Evolutionary conservation across 352 stramenopile genomes (phyloP), one percentile per base, ranked within the genome.

Genomic region (Globisporangium yorkense): DNA sequence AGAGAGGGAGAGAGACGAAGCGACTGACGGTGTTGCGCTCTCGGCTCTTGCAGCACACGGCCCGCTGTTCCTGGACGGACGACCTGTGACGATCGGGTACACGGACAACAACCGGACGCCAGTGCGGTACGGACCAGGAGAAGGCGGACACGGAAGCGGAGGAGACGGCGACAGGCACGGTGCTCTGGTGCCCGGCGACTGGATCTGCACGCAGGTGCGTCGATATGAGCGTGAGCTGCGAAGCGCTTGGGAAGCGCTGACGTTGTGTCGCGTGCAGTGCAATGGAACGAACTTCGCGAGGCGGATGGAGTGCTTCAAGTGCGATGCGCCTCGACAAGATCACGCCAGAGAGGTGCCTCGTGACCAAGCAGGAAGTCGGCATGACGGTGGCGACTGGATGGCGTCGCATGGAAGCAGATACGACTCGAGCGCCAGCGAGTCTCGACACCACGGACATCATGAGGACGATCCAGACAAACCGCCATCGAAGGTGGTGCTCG

Each of bases 281-380:
- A 66, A 87, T 43, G 67, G 71, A n/a, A 78, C 71, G 13, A 94
- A 92, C 56, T 94, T 92, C 61, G 74, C 73, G 15, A 65, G 79
- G 18, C 69, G 84, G 27, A 66, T 65, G 4, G 65, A 53, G 39
- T 94, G 84, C 51, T 92, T 92, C 63, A 88, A 89, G 62, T 94
- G 84, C 61, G 74, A 78, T 10, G 64, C 56, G 16, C 62, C 71
- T 0, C 86, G 73, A 29, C 56, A 66, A 2, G 61, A 68, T 31
- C 41, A 72, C 10, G 59, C 65, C 7, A 62, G 72, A 51, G 77
- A 87, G 33, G 66, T 86, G 5, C 56, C 71, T 5, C 58, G 55
- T 16, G 46, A 44, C 12, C 58, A 3, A 7, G 5, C 7, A 16
- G 18, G 18, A 13, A 50, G 18, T 12, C 31, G n/a, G 12, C 4